Base-by-base conservation (phyloP, 2,329 filamentous ascomycete species). In the Aspergillus sp. region DNA sequence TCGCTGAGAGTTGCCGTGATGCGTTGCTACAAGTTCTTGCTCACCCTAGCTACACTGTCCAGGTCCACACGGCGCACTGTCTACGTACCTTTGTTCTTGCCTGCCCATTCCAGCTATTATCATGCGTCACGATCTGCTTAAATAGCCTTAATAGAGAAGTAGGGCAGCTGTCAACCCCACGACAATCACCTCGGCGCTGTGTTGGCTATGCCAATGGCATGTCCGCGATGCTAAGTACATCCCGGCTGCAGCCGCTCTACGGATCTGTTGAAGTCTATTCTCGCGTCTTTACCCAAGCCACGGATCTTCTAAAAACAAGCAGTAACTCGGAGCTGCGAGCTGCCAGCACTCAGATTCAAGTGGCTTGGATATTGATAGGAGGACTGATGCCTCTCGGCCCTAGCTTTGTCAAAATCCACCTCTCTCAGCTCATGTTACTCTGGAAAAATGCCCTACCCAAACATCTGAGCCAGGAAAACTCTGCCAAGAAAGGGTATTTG, bases 391-490 rank as follows among this genome's bases (percentile, higher is more conserved):
- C 93, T 0, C 83, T 99, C 1, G 95, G 95, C 0, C 93, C 95
- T 4, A 98, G 96, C 73, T 99, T 99, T 73, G 93, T 98, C 74
- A 99, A 99, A 77, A 98, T 98, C 22, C 95, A 99, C 75, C 83
- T 99, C 7, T 93, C 93, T 2, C 95, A 99, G 70, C 82, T 99
- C 20, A 86, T 99, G 56, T 79, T 99, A 8, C 80, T 99, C 6
- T 99, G 95, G 95, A 96, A 96, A 75, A 99, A 98, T 73, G 93
- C 95, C 0, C 82, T 99, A 11, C 93, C 96, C 0, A 96, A 96
- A 69, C 93, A 96, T 5, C 77, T 98, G n/a, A 88, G 91, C 34
- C 96, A 92, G 72, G 93, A 98, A 65, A 96, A 95, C 64, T 91
- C 91, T 51, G 86, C 89, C 0, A 87, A 93, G 61, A 86, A 93